phyloP scores from a whole-genome alignment of 768 basidiomycete species.

The Inosperma sp. region DNA sequence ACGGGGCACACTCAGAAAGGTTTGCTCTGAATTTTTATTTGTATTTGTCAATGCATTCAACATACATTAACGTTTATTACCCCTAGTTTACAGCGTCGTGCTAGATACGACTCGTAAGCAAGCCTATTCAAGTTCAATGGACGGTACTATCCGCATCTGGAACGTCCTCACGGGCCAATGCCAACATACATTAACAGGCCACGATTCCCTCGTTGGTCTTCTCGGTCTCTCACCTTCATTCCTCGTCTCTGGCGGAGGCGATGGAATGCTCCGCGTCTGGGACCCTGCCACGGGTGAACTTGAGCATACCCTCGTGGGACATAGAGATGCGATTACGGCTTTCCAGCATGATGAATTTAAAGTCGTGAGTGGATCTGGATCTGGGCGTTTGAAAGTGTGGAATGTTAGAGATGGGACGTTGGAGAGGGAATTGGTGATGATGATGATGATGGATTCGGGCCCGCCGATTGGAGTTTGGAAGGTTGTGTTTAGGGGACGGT shows the following conservation, averaged over 20 bases:
- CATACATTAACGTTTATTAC: no score
- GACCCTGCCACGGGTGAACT: conserved; percentile 81
- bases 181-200: conserved; percentile 77
- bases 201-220: conserved; percentile 92
- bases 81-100: conserved; percentile 97
- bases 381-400: conserved; percentile 98
- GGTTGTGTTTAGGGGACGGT: conserved; percentile 89
- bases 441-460: no score
- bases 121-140: conserved; percentile 97
- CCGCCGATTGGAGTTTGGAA: conserved; percentile 99
- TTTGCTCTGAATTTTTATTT: conserved; percentile 29
- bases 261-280: conserved; percentile 93
- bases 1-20: conserved; percentile 96
- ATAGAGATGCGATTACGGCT: conserved; percentile 96
- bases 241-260: conserved; percentile 94
- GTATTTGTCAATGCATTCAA: not conserved
- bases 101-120: conserved; percentile 82
- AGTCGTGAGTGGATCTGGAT: conserved; percentile 90
- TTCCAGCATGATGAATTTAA: conserved; percentile 99
- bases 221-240: conserved; percentile 84
- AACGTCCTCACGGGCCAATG: conserved; percentile 78
- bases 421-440: conserved; percentile 82
- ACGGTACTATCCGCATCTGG: conserved; percentile 96
- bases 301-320: conserved; percentile 78
- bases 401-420: conserved; percentile 83